Evolutionary conservation across 2,329 filamentous ascomycete genomes (phyloP), one percentile per base, ranked within the genome.

Genomic region (Penicillium nordicum): DNA sequence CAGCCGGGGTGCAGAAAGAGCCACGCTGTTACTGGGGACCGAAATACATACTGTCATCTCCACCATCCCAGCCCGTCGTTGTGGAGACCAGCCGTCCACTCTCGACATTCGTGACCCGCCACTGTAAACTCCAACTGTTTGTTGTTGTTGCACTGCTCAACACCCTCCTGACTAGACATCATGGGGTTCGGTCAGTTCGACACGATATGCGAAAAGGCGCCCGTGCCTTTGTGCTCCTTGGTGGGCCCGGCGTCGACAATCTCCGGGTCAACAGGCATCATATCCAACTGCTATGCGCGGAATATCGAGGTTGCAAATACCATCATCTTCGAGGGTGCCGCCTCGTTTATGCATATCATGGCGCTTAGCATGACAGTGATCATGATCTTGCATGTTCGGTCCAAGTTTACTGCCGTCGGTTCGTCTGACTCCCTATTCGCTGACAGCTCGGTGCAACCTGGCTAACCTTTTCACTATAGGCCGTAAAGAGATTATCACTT

Each of bases 371-470:
- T 99, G 93, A 95, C 92, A 4, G 89, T 93, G 9, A 88, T 96
- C 69, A 99, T 99, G 94, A 92, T 99, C 60, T 82, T 99, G 62
- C 94, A 99, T 75, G 90, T 99, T 61, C 85, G 94, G 67, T 93
- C 90, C 68, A 99, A 99, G 78, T 99, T 99, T 75, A 99, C 94
- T 23, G 94, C 94, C 68, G 94, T 99, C 67, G 93, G 90, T 93
- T 83, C 57, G 88, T 71, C 43, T 51, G 42, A 34, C 40, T 41
- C 29, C 43, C 18, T 18, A 29, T 16, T 21, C 10, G 21, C 37
- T 27, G 16, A 50, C 18, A 29, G 21, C 11, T 29, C 18, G 30
- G 46, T 29, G 37, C 50, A 48, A 41, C 30, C 14, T 55, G 47
- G 46, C 57, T 62, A 54, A 64, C 38, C 2, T 23, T 25, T 51